phyloP scores from a whole-genome alignment of 768 basidiomycete genomes.

The Kockovaella imperatae region DNA sequence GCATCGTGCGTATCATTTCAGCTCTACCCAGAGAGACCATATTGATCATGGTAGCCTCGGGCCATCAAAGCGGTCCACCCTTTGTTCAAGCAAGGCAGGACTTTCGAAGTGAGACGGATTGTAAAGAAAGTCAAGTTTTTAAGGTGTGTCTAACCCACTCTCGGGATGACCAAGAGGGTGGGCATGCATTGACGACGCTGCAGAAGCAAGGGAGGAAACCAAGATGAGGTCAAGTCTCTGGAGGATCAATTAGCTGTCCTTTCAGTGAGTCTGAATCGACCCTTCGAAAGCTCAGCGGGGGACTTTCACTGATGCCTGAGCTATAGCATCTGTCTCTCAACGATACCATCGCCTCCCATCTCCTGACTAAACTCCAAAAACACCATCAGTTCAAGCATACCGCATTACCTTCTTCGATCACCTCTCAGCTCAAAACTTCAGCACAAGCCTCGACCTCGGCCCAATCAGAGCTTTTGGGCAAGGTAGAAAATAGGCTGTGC shows the following conservation, averaged over 20 bases:
- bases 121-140: slow-evolving; percentile 70
- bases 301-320: slow-evolving; percentile 2
- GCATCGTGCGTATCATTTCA: slow-evolving; percentile 2
- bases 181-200: neutral
- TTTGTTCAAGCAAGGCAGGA: slow-evolving; percentile 69
- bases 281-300: neutral
- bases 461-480: slow-evolving; percentile 50
- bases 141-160: slow-evolving; percentile 47
- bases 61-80: slow-evolving; percentile 64
- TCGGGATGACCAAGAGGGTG: neutral
- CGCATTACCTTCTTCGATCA: slow-evolving; percentile 10
- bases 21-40: neutral
- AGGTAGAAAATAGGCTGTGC: slow-evolving; percentile 63
- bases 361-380: slow-evolving; percentile 66
- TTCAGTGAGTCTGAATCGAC: slow-evolving; percentile 53
- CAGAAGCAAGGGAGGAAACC: slow-evolving; percentile 31
- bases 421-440: slow-evolving; percentile 7
- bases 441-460: slow-evolving; percentile 20
- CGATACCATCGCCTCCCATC: slow-evolving; percentile 57
- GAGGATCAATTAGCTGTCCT: slow-evolving; percentile 58
- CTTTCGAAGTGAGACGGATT: slow-evolving; percentile 72
- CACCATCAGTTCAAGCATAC: slow-evolving; percentile 52
- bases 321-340: slow-evolving; percentile 56
- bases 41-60: slow-evolving; percentile 55
- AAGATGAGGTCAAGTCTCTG: slow-evolving; percentile 49